Evolutionary conservation across 2,329 filamentous ascomycete species (phyloP).

Genomic region (Fusarium anthophilum): DNA sequence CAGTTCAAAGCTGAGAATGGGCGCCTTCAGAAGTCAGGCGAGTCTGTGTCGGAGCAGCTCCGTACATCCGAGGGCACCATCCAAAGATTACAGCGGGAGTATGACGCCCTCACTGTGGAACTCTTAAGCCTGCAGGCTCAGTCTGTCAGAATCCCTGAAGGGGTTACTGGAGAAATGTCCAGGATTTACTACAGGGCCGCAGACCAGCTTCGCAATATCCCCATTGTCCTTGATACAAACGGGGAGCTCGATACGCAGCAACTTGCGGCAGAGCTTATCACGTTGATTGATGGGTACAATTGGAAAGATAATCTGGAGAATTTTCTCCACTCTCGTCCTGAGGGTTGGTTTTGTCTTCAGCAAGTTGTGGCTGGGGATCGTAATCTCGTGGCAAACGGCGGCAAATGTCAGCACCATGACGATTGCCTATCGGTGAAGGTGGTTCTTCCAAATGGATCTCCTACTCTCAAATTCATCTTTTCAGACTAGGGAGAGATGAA

Average conservation of each 20-base stretch:
- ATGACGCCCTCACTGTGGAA: fast-evolving
- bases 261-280: not conserved
- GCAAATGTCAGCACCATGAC: not conserved
- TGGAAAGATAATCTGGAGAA: not conserved
- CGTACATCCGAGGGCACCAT: not conserved
- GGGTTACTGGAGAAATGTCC: not conserved
- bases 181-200: not conserved
- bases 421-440: not conserved
- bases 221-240: not conserved
- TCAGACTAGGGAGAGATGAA: no score
- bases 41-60: not conserved
- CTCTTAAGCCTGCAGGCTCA: not conserved
- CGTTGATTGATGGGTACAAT: not conserved
- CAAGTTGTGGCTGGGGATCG: not conserved
- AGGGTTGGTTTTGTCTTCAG: not conserved
- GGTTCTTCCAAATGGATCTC: not conserved
- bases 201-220: not conserved
- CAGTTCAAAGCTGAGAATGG: not conserved
- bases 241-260: not conserved
- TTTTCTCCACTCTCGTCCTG: not conserved
- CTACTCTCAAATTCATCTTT: not conserved
- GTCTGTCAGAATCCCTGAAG: not conserved
- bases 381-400: not conserved
- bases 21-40: not conserved
- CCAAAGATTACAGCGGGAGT: not conserved